Evolutionary conservation across 306 rosid species (phyloP).

Genomic region (Gastrolobium villosum): DNA sequence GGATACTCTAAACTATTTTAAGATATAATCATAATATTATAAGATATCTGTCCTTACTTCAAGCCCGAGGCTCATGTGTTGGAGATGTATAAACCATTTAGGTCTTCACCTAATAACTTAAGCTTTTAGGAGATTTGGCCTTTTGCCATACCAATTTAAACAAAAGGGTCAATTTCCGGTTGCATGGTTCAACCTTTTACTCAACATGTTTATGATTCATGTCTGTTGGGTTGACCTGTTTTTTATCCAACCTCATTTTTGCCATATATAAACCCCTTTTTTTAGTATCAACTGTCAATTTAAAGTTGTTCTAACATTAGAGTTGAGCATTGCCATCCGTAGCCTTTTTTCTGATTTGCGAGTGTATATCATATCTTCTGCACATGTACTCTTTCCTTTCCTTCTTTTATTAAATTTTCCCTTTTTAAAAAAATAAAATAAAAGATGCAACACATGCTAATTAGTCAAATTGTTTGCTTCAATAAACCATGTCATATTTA

Average conservation of each 20-base stretch:
- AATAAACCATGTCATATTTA: constrained; percentile 2
- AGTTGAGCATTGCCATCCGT: neutral
- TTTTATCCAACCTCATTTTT: constrained; percentile 12
- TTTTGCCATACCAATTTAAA: neutral
- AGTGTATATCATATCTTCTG: neutral
- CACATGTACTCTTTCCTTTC: neutral
- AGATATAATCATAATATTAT: too few relatives aligned
- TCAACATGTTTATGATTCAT: neutral
- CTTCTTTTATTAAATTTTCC: neutral
- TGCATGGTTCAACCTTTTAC: neutral
- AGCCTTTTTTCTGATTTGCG: neutral
- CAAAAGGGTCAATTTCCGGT: neutral
- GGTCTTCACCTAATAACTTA: neutral
- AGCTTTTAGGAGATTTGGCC: neutral
- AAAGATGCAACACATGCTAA: neutral
- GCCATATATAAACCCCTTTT: neutral
- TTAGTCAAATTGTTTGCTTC: constrained; percentile 18
- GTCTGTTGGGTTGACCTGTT: constrained; percentile 3
- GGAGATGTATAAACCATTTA: neutral
- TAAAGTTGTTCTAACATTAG: neutral
- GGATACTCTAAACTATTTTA: too few relatives aligned
- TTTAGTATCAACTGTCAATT: neutral
- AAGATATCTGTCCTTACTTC: neutral
- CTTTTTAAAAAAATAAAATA: neutral
- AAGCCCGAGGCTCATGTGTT: neutral